Evolutionary conservation across 345 rosid genomes (phyloP).

Genomic region (Schrenkiella parvula): DNA sequence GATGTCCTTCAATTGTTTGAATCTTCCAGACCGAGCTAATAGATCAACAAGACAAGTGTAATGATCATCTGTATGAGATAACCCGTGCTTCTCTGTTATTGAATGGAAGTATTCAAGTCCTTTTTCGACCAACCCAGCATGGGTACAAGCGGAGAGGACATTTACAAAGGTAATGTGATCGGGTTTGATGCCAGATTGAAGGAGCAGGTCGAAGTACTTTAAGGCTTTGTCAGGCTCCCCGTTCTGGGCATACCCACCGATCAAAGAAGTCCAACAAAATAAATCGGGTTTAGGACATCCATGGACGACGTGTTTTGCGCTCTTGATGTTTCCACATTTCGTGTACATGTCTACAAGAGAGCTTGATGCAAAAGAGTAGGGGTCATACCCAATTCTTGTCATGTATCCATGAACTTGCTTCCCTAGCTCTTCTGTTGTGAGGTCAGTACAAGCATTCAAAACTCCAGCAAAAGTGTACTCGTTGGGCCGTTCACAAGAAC

Average conservation of each 20-base stretch:
- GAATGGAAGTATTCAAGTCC: slow-evolving; percentile 69
- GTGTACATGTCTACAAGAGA: slow-evolving; percentile 86
- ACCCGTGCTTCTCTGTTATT: slow-evolving; percentile 51
- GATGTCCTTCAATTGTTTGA: slow-evolving; percentile 50
- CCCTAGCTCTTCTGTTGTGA: slow-evolving; percentile 59
- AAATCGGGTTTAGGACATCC: slow-evolving; percentile 52
- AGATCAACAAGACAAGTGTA: slow-evolving; percentile 81
- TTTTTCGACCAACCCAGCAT: slow-evolving; percentile 76
- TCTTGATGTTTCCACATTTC: slow-evolving; percentile 71
- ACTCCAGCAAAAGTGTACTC: slow-evolving; percentile 79
- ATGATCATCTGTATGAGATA: slow-evolving; percentile 71
- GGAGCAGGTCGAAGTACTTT: slow-evolving; percentile 56
- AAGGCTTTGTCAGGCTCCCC: slow-evolving; percentile 65
- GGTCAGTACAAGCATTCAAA: slow-evolving; percentile 69
- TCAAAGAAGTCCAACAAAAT: slow-evolving; percentile 82
- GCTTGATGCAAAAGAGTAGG: slow-evolving; percentile 64
- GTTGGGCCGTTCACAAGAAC: slow-evolving; percentile 58
- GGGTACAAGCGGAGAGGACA: slow-evolving; percentile 80
- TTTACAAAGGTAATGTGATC: slow-evolving; percentile 79
- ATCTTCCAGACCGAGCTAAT: slow-evolving; percentile 67
- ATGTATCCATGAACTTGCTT: slow-evolving; percentile 83
- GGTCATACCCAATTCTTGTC: slow-evolving; percentile 58
- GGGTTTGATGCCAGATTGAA: slow-evolving; percentile 61
- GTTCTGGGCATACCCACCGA: slow-evolving; percentile 77
- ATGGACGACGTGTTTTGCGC: slow-evolving; percentile 56